Evolutionary conservation across 2,329 filamentous ascomycete species (phyloP).

Genomic region (Sphaerulina musiva): DNA sequence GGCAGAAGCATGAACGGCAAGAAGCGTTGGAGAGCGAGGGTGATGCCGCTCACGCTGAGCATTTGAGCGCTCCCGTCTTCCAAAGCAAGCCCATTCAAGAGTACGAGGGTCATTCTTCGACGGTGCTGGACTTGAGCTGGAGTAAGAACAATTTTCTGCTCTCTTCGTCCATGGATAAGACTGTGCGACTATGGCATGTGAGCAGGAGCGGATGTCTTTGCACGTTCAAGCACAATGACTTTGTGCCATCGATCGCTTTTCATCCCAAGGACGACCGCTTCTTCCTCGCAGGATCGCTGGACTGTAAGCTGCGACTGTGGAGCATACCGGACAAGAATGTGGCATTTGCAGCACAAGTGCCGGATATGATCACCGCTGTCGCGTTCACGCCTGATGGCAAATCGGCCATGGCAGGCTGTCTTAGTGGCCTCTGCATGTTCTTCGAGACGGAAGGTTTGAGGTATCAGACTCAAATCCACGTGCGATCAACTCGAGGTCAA

Average conservation of each 20-base stretch:
- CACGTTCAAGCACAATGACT: slow-evolving; percentile 89
- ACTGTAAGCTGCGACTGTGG: slow-evolving; percentile 84
- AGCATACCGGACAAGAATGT: slow-evolving; percentile 96
- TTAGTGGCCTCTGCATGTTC: slow-evolving; percentile 80
- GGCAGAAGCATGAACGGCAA: slow-evolving; percentile 64
- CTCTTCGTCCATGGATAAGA: slow-evolving; percentile 97
- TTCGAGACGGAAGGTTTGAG: slow-evolving; percentile 90
- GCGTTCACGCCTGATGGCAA: slow-evolving; percentile 90
- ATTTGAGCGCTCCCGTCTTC: slow-evolving; percentile 85
- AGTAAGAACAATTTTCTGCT: slow-evolving; percentile 98
- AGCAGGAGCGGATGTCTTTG: slow-evolving; percentile 79
- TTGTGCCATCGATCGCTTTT: slow-evolving; percentile 90
- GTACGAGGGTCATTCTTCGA: slow-evolving; percentile 75
- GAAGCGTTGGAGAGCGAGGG: slow-evolving; percentile 49
- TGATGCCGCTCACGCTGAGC: slow-evolving; percentile 44
- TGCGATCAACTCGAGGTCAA: slow-evolving; percentile 84
- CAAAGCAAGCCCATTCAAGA: slow-evolving; percentile 68
- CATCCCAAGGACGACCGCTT: slow-evolving; percentile 94
- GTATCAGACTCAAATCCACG: slow-evolving; percentile 76
- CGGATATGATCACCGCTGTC: slow-evolving; percentile 89
- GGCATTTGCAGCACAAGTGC: slow-evolving; percentile 68
- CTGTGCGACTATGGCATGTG: slow-evolving; percentile 88
- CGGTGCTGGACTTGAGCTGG: slow-evolving; percentile 89
- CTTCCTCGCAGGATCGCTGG: slow-evolving; percentile 87
- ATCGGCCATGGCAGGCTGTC: slow-evolving; percentile 77